Base-by-base conservation (phyloP, 2,329 filamentous ascomycete genomes). In the Colletotrichum sp. region DNA sequence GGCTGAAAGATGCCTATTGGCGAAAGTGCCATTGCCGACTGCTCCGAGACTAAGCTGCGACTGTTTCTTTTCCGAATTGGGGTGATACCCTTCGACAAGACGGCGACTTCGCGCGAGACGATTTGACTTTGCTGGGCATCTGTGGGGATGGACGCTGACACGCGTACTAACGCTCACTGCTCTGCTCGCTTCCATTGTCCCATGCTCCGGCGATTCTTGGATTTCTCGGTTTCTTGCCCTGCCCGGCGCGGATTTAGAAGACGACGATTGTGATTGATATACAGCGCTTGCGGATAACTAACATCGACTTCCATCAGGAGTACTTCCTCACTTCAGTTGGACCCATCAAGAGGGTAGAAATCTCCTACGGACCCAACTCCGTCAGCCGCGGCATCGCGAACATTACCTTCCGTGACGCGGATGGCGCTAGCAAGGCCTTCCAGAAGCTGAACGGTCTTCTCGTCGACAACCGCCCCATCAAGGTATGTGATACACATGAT, bases 361-460 rank as follows among this genome's bases (percentile, higher is more conserved):
- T 99, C 81, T 95, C 95, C 68, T 99, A 99, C 87, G 97, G 96
- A 82, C 95, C 96, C 79, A 95, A 95, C 84, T 96, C 96, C 79
- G 92, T 93, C 80, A 98, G 96, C 90, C 95, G 96, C 83, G 97
- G 97, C 79, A 95, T 96, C 83, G 96, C 96, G 81, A 97, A 95
- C 71, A 94, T 99, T 81, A 93, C 93, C 78, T 99, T 99, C 89
- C 87, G 87, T 84, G 95, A 95, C 82, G 87, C 93, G 30, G 95
- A 95, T 80, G 95, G 94, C 79, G 97, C 96, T 79, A 92, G 92
- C 83, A 95, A 95, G 86, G 97, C 97, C 77, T 95, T 95, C 81
- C 91, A 93, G 81, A 92, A 94, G 78, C 89, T 98, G 80, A 98
- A 99, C 82, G 96, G 96, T 77, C 92, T 98, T 75, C 92, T 97